A percentile compares a stretch with the other conserved stretches of the same genome.
These are phyloP conservation scores for Terana coerulea DNA, from an alignment of 768 basidiomycete species.

Conservation along the genomic window DNA sequence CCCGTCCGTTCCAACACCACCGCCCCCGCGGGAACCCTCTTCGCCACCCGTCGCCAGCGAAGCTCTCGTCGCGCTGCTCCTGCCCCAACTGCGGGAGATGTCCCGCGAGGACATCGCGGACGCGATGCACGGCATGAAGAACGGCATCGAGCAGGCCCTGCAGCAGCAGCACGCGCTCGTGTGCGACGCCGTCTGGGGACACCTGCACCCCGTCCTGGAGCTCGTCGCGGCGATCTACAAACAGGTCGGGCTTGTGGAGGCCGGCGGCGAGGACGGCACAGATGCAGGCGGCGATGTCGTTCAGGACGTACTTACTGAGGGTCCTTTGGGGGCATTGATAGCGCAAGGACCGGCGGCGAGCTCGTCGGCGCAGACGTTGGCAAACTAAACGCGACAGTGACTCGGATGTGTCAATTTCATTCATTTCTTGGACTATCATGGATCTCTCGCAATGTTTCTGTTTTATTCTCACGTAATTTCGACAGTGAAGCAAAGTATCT, in stretches of 20 bases:
- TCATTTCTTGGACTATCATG: not conserved
- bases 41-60: not conserved
- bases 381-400: not conserved
- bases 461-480: too few species aligned
- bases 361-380: not conserved
- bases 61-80: not conserved
- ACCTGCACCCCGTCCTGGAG: not conserved
- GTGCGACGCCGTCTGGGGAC: slow-evolving; percentile 1
- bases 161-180: not conserved
- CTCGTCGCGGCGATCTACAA: not conserved
- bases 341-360: not conserved
- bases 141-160: not conserved
- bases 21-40: not conserved
- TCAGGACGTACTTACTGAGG: not conserved
- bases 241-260: not conserved
- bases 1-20: not conserved
- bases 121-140: not conserved
- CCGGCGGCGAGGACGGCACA: not conserved
- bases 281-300: not conserved
- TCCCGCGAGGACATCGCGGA: not conserved
- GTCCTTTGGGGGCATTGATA: not conserved
- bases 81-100: not conserved
- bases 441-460: not conserved
- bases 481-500: not conserved
- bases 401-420: not conserved